Evolutionary conservation across 768 basidiomycete genomes (phyloP).

Genomic region (Kwoniella heveanensis): DNA sequence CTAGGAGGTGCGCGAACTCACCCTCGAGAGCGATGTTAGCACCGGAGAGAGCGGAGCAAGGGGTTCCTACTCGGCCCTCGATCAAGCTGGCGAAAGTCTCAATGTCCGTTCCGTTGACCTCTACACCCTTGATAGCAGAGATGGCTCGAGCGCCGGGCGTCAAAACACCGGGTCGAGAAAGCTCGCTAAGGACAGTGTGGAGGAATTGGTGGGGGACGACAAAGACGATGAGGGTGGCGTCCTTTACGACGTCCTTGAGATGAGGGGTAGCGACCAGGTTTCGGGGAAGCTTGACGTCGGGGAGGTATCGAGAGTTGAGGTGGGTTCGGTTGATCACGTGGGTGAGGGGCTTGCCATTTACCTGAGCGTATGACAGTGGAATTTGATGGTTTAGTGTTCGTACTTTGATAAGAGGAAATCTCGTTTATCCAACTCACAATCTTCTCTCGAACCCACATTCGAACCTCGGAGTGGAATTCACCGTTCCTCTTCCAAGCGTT

Average conservation of each 20-base stretch:
- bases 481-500: slow-evolving; percentile 52
- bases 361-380: no score
- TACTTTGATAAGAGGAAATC: no score
- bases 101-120: slow-evolving; percentile 58
- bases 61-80: slow-evolving; percentile 56
- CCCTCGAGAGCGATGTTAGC: slow-evolving; percentile 59
- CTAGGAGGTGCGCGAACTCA: slow-evolving; percentile 11
- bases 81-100: slow-evolving; percentile 59
- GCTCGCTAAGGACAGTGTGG: slow-evolving; percentile 48
- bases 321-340: slow-evolving; percentile 60
- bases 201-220: slow-evolving; percentile 59
- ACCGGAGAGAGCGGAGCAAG: slow-evolving; percentile 58
- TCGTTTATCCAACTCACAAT: slow-evolving; percentile 43
- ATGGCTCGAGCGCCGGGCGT: slow-evolving; percentile 56
- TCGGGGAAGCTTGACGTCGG: slow-evolving; percentile 56
- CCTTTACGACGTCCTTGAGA: slow-evolving; percentile 58
- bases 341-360: slow-evolving; percentile 56
- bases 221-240: slow-evolving; percentile 59
- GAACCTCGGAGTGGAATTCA: slow-evolving; percentile 57
- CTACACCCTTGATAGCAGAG: slow-evolving; percentile 60
- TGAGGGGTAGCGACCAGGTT: slow-evolving; percentile 58
- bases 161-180: slow-evolving; percentile 46
- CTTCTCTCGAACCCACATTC: slow-evolving; percentile 61
- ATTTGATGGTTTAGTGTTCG: no score
- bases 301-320: slow-evolving; percentile 58